Conservation (phyloP, 805 yeast species). For the Teunomyces tritomae region DNA sequence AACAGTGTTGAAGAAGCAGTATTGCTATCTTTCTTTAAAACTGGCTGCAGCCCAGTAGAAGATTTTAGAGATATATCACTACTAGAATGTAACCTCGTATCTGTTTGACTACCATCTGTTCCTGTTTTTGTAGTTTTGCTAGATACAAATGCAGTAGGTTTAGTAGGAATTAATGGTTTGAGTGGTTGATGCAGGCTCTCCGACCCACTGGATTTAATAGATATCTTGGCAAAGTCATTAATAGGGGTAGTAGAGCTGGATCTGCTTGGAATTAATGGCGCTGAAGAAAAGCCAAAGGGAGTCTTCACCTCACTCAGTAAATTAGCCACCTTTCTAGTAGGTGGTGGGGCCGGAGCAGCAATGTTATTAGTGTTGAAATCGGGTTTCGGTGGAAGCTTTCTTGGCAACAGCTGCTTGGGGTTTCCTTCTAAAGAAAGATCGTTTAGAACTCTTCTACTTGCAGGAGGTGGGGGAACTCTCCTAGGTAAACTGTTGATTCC, state of each 20-base stretch:
- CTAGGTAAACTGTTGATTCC: conserved; percentile 18
- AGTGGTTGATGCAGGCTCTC: background rate
- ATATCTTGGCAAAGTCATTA: conserved; percentile 4
- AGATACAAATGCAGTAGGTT: conserved; percentile 29
- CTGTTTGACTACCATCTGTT: background rate
- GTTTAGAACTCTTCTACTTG: conserved; percentile 13
- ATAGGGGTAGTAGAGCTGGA: conserved; percentile 28
- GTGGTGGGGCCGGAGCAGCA: conserved; percentile 17
- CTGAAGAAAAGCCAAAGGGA: conserved; percentile 35
- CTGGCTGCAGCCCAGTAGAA: conserved; percentile 8
- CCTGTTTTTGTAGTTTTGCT: conserved; percentile 12
- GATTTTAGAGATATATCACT: background rate
- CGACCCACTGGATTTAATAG: background rate
- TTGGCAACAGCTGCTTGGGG: conserved; percentile 1
- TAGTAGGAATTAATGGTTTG: conserved; percentile 37
- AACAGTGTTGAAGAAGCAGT: conserved; percentile 14
- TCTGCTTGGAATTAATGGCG: conserved; percentile 39
- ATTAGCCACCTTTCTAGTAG: conserved; percentile 15
- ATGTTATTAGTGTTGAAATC: background rate
- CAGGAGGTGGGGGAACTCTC: conserved; percentile 32
- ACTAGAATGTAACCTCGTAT: background rate
- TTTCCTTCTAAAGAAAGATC: background rate
- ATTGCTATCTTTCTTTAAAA: conserved; percentile 4
- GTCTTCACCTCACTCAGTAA: conserved; percentile 12
- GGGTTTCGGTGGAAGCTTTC: conserved; percentile 10